Conservation (phyloP, 768 basidiomycete species). For the Holtermannia corniformis region DNA sequence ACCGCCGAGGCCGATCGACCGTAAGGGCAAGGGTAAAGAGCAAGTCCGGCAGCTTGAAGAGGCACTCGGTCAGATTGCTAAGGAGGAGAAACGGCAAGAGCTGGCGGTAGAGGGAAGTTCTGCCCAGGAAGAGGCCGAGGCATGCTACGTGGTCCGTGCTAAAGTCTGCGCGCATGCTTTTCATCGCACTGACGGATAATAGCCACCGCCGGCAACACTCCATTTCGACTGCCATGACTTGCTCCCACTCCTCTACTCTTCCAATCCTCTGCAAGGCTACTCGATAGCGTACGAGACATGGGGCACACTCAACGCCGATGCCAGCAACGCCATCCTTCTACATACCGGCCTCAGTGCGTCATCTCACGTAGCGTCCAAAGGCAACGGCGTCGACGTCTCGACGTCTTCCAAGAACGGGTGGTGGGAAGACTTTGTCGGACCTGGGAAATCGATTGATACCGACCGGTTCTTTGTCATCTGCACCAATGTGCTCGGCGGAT, state of each 20-base stretch:
- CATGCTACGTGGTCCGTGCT: constrained; percentile 40
- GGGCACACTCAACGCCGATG: constrained; percentile 69
- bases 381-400: constrained; percentile 54
- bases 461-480: constrained; percentile 86
- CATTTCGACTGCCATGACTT: constrained; percentile 26
- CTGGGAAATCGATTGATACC: constrained; percentile 87
- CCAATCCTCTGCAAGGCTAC: constrained; percentile 31
- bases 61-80: constrained; percentile 9
- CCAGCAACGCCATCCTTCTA: constrained; percentile 83
- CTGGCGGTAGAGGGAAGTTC: constrained; percentile 14
- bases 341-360: constrained; percentile 95
- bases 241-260: constrained; percentile 39
- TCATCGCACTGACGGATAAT: background rate
- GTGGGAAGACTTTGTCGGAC: constrained; percentile 99
- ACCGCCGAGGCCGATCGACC: constrained; percentile 9
- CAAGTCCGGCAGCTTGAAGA: constrained; percentile 6
- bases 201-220: constrained; percentile 39
- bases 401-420: constrained; percentile 77
- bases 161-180: too few species aligned
- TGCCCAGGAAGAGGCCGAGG: constrained; percentile 34
- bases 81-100: constrained; percentile 18
- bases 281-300: constrained; percentile 97
- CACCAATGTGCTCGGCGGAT: constrained; percentile 92
- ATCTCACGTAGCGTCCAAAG: constrained; percentile 53
- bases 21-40: constrained; percentile 9